Evolutionary conservation across 164 flowering plant species (phyloP).

Genomic region (Vitis rupestris): DNA sequence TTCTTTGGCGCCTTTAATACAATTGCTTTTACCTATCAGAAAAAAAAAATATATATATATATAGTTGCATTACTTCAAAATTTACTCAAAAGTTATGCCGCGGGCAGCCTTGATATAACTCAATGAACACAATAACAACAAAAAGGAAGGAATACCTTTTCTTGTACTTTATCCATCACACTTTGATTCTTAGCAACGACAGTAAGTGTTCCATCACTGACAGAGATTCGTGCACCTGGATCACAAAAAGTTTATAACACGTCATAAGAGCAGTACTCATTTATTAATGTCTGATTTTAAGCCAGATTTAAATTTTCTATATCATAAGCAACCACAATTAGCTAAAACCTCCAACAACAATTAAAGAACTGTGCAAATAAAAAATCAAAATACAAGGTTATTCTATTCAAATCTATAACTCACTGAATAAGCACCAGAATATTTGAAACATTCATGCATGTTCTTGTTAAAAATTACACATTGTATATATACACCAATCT

Average conservation of each 20-base stretch:
- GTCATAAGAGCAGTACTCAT: neutral
- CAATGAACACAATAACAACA: neutral
- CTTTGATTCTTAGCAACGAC: conserved; percentile 81
- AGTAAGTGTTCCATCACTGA: conserved; percentile 76
- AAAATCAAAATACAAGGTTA: neutral
- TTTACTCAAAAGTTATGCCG: neutral
- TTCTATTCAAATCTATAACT: neutral
- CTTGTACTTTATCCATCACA: conserved; percentile 74
- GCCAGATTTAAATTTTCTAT: neutral
- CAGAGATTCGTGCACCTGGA: conserved; percentile 78
- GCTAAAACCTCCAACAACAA: neutral
- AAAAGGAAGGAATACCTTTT: conserved; percentile 51
- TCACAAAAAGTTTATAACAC: neutral
- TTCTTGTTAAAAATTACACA: neutral
- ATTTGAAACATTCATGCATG: neutral
- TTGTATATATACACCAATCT: neutral
- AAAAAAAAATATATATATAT: too few species aligned
- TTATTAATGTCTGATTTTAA: neutral
- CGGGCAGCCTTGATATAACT: neutral
- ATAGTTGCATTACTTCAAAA: neutral
- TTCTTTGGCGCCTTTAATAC: too few species aligned
- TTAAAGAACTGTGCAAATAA: neutral
- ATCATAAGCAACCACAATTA: neutral
- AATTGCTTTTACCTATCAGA: too few species aligned
- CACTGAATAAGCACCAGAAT: neutral